Percentiles rank a stretch among this genome's conserved stretches.
Conservation (phyloP, 2,329 filamentous ascomycete genomes). For the Parascedosporium putredinis region DNA sequence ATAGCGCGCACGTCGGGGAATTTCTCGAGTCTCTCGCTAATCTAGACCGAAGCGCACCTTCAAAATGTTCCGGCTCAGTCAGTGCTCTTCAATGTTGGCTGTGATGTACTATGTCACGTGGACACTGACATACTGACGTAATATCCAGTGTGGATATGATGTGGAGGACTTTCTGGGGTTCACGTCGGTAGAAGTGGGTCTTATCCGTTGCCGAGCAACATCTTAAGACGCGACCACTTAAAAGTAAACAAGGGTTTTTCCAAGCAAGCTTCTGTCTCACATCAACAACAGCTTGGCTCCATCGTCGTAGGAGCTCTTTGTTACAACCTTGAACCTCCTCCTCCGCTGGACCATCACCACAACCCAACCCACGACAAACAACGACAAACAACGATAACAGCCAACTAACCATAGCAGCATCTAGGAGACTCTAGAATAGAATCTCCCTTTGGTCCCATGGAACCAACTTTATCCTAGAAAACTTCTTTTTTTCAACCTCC, state of each 20-base stretch:
- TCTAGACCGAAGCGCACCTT: neutral
- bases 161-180: too few species aligned
- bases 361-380: neutral
- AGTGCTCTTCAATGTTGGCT: neutral
- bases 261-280: neutral
- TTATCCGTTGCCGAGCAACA: slow-evolving; percentile 6
- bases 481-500: too few species aligned
- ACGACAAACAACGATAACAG: neutral
- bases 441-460: neutral
- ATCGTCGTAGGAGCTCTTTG: too few species aligned
- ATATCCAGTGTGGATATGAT: neutral
- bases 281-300: neutral
- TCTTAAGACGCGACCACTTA: neutral
- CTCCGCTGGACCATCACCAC: too few species aligned
- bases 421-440: neutral
- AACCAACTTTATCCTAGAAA: slow-evolving; percentile 4
- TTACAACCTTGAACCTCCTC: too few species aligned
- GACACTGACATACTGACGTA: neutral
- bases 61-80: neutral
- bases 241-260: slow-evolving; percentile 5
- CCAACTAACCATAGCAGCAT: slow-evolving; percentile 4
- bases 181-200: slow-evolving; percentile 7
- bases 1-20: too few species aligned
- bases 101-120: neutral
- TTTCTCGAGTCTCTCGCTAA: too few species aligned